Evolutionary conservation across 768 basidiomycete species (phyloP).

Genomic region (Calocybe gangraenosa): DNA sequence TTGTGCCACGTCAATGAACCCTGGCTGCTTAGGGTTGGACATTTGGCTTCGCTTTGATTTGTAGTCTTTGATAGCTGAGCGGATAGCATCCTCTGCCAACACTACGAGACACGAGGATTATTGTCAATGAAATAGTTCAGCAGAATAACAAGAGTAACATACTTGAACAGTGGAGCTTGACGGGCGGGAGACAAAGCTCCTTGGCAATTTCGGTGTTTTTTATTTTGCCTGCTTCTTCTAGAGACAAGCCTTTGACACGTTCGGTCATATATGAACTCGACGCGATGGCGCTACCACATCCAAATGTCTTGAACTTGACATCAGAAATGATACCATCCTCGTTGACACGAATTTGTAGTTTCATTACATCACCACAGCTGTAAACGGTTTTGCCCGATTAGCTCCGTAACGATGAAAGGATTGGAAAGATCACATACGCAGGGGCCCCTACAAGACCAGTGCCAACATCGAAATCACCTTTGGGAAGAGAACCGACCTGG

Average conservation of each 20-base stretch:
- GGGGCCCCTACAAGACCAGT: conserved; percentile 98
- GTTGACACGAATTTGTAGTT: conserved; percentile 96
- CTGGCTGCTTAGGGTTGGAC: conserved; percentile 48
- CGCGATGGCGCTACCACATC: conserved; percentile 97
- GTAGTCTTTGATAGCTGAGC: conserved; percentile 96
- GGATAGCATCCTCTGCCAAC: conserved; percentile 98
- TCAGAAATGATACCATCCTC: conserved; percentile 94
- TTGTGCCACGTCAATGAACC: conserved; percentile 70
- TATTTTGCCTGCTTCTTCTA: conserved; percentile 94
- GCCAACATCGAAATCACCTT: conserved; percentile 87
- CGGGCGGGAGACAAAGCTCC: conserved; percentile 91
- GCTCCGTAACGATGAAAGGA: conserved; percentile 22
- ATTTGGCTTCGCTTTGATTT: conserved; percentile 69
- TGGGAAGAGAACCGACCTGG: conserved; percentile 95
- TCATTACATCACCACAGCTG: conserved; percentile 98
- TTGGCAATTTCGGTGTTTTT: conserved; percentile 99
- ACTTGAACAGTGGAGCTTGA: conserved; percentile 96
- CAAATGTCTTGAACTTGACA: conserved; percentile 99
- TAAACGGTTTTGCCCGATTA: conserved; percentile 17
- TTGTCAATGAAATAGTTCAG: not conserved
- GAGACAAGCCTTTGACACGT: conserved; percentile 88
- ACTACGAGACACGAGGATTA: conserved; percentile 41
- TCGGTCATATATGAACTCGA: conserved; percentile 99
- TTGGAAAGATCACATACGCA: conserved; percentile 56
- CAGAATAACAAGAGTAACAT: conserved; percentile 26